Percentiles rank a stretch among this genome's conserved stretches.
These are phyloP conservation scores for Vigna nakashimae DNA, from an alignment of 306 rosid genomes.

Conservation along the genomic window DNA sequence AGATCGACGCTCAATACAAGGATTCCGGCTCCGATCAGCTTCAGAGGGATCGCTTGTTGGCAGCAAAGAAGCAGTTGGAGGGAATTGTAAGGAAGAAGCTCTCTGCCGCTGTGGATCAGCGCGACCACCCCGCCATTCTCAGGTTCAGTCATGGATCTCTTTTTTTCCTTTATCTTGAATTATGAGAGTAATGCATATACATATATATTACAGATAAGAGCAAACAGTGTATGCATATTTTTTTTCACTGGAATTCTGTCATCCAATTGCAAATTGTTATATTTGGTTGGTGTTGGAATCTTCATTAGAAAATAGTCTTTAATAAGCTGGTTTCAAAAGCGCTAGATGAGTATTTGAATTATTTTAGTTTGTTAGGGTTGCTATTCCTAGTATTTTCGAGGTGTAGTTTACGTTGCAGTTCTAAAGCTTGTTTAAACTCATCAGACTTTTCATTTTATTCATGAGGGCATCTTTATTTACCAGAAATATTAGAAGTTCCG, in stretches of 20 bases:
- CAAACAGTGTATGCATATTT: too few relatives aligned
- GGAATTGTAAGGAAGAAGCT: slow-evolving; percentile 83
- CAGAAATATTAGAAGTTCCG: too few relatives aligned
- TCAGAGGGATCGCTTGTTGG: slow-evolving; percentile 73
- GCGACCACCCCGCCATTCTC: slow-evolving; percentile 70
- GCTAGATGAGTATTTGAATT: too few relatives aligned
- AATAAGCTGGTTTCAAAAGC: too few relatives aligned
- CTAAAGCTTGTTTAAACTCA: too few relatives aligned
- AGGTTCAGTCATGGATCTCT: background rate
- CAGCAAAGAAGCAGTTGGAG: slow-evolving; percentile 72
- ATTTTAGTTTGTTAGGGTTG: too few relatives aligned
- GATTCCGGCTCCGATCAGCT: slow-evolving; percentile 85
- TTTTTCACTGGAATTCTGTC: background rate
- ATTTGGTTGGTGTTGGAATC: background rate
- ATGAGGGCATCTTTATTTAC: too few relatives aligned
- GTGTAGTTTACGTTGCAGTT: too few relatives aligned
- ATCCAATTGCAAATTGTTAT: background rate
- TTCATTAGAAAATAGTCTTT: too few relatives aligned
- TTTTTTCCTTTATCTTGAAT: background rate
- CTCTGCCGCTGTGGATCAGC: slow-evolving; percentile 73
- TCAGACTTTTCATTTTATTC: too few relatives aligned
- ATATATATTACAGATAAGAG: too few relatives aligned
- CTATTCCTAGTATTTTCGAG: too few relatives aligned
- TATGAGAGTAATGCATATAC: background rate
- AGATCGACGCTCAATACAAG: slow-evolving; percentile 75